phyloP scores from a whole-genome alignment of 805 yeast species.

The Diddensiella santjacobensis region DNA sequence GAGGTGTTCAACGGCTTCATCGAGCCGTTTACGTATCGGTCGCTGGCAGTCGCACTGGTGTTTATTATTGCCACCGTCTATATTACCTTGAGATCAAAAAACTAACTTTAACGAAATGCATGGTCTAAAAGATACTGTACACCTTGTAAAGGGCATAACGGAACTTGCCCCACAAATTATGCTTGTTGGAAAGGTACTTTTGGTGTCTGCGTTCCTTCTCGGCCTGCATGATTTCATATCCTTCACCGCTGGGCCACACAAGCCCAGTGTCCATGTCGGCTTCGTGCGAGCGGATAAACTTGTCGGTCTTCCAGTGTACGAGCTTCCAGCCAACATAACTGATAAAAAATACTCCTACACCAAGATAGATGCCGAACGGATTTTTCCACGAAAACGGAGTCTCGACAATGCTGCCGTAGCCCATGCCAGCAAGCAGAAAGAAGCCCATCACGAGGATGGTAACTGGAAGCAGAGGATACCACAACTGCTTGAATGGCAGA shows the following conservation, averaged over 20 bases:
- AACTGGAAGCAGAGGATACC: conserved; percentile 46
- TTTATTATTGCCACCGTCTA: background rate
- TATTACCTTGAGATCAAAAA: background rate
- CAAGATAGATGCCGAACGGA: conserved; percentile 48
- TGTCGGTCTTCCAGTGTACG: conserved; percentile 29
- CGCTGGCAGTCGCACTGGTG: conserved; percentile 16
- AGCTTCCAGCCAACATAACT: conserved; percentile 40
- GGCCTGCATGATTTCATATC: conserved; percentile 22
- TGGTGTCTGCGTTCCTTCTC: conserved; percentile 16
- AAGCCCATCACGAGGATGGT: conserved; percentile 53
- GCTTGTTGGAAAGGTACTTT: conserved; percentile 5
- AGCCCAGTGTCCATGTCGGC: conserved; percentile 24
- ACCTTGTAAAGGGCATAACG: conserved; percentile 10
- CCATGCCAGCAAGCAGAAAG: conserved; percentile 49
- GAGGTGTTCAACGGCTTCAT: conserved; percentile 73
- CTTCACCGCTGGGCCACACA: conserved; percentile 31
- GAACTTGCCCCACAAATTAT: conserved; percentile 7
- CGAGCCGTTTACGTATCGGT: conserved; percentile 50
- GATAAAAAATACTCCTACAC: conserved; percentile 39
- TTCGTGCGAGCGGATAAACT: conserved; percentile 15
- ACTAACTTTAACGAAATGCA: no score
- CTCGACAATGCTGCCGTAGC: conserved; percentile 28
- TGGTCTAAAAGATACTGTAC: conserved; percentile 7
- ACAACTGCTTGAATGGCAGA: conserved; percentile 50
- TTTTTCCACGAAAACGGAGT: conserved; percentile 34